A percentile compares a stretch with the other conserved stretches of the same genome.
Evolutionary conservation across 1,139 yeast genomes (phyloP).

Genomic region (Geotrichum europaeum): DNA sequence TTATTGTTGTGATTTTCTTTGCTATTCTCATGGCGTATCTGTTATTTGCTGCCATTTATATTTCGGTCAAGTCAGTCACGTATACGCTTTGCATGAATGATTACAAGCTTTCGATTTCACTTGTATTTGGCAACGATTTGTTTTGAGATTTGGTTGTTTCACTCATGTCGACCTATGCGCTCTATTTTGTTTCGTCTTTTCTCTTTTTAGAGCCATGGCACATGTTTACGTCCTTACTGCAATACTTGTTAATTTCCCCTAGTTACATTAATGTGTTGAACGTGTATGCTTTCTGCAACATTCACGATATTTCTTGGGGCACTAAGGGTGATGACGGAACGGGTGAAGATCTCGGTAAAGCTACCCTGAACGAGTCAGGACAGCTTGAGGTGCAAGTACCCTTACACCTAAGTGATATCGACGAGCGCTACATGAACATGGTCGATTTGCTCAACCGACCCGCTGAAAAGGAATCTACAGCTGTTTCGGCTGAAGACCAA

Average conservation of each 20-base stretch:
- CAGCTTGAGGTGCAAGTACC: slow-evolving; percentile 60
- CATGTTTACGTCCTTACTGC: slow-evolving; percentile 66
- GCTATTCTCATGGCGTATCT: slow-evolving; percentile 89
- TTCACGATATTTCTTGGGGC: slow-evolving; percentile 86
- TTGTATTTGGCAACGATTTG: slow-evolving; percentile 55
- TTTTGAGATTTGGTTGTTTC: slow-evolving; percentile 87
- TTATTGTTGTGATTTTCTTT: slow-evolving; percentile 80
- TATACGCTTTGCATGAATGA: slow-evolving; percentile 39
- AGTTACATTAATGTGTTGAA: slow-evolving; percentile 72
- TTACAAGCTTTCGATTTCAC: slow-evolving; percentile 41
- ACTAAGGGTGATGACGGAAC: slow-evolving; percentile 66
- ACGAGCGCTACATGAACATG: slow-evolving; percentile 48
- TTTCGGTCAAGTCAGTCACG: slow-evolving; percentile 69
- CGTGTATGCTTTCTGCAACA: slow-evolving; percentile 79
- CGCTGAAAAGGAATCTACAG: slow-evolving; percentile 26
- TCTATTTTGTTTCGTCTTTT: slow-evolving; percentile 72
- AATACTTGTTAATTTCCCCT: slow-evolving; percentile 67
- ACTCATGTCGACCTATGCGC: slow-evolving; percentile 71
- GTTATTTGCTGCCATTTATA: slow-evolving; percentile 79
- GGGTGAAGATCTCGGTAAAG: slow-evolving; percentile 61
- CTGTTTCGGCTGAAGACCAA: slow-evolving; percentile 23
- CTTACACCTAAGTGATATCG: slow-evolving; percentile 56
- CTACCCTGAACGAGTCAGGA: slow-evolving; percentile 48
- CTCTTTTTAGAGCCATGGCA: slow-evolving; percentile 74
- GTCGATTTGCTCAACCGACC: slow-evolving; percentile 28